These are phyloP conservation scores for Geosmithia flava DNA, from an alignment of 2,329 filamentous ascomycete species.

Conservation along the genomic window DNA sequence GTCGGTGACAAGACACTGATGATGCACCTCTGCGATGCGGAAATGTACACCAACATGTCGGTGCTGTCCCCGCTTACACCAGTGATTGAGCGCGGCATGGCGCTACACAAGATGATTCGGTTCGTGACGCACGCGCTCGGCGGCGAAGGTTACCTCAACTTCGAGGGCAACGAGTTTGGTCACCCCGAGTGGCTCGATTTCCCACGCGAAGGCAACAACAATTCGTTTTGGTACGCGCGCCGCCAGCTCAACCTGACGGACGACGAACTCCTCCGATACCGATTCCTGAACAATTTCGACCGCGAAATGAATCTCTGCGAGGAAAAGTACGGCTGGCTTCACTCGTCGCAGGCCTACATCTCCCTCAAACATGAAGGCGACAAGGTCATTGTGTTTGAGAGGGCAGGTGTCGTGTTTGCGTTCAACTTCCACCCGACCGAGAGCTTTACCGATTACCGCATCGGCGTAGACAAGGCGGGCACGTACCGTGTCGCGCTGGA, in stretches of 20 bases:
- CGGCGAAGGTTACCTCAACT: conserved; percentile 95
- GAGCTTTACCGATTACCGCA: conserved; percentile 85
- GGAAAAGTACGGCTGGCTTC: conserved; percentile 83
- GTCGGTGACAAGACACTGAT: conserved; percentile 95
- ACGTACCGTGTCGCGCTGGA: conserved; percentile 83
- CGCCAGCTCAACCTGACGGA: conserved; percentile 90
- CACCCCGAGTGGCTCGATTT: conserved; percentile 99
- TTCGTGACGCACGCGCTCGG: conserved; percentile 84
- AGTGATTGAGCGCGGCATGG: conserved; percentile 80
- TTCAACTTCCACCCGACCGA: conserved; percentile 89
- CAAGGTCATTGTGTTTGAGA: conserved; percentile 93
- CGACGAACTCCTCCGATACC: conserved; percentile 74
- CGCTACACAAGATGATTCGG: conserved; percentile 95
- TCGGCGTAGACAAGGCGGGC: conserved; percentile 74
- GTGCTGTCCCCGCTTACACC: conserved; percentile 70
- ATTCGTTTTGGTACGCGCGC: conserved; percentile 89
- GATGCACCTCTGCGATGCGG: conserved; percentile 95
- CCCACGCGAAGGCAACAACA: conserved; percentile 81
- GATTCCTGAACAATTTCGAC: conserved; percentile 85
- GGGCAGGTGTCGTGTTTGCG: conserved; percentile 78
- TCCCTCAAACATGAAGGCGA: conserved; percentile 88
- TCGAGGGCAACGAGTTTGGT: conserved; percentile 97
- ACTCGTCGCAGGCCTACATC: conserved; percentile 76
- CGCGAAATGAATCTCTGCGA: conserved; percentile 80
- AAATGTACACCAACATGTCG: conserved; percentile 98